These are phyloP conservation scores for Boletus reticuloceps DNA, from an alignment of 768 basidiomycete genomes.

Conservation along the genomic window DNA sequence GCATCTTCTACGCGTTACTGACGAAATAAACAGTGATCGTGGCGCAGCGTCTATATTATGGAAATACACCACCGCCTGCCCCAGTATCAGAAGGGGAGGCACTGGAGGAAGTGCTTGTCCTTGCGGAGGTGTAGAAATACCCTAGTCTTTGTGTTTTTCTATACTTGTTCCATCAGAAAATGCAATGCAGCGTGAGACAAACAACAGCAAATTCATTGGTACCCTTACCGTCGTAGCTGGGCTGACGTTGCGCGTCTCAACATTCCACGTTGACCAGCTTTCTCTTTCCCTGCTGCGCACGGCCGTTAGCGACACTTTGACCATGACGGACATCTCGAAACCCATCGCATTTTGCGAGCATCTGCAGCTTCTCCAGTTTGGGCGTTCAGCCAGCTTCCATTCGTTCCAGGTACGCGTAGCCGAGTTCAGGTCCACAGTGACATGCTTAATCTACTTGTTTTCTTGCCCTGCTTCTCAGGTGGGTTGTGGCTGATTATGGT, in stretches of 20 bases:
- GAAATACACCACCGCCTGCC: constrained; percentile 59
- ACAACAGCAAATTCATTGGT: constrained; percentile 29
- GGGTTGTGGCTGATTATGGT: constrained; percentile 4
- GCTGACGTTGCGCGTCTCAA: constrained; percentile 15
- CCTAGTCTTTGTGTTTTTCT: background rate
- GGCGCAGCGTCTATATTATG: constrained; percentile 71
- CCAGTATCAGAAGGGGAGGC: constrained; percentile 53
- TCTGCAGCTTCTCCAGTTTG: constrained; percentile 89
- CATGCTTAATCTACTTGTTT: constrained; percentile 16
- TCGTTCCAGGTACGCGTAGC: constrained; percentile 81
- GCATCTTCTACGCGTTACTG: constrained; percentile 6
- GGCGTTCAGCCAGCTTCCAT: constrained; percentile 97
- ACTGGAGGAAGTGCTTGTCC: constrained; percentile 69
- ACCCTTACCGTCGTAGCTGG: constrained; percentile 13
- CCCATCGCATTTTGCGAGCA: constrained; percentile 90
- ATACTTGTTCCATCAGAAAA: background rate
- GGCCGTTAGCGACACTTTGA: constrained; percentile 19
- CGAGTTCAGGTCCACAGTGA: constrained; percentile 18
- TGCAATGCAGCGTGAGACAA: constrained; percentile 25
- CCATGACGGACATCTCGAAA: constrained; percentile 43
- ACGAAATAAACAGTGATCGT: constrained; percentile 57
- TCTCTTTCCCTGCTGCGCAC: constrained; percentile 12
- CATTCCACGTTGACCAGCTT: constrained; percentile 21
- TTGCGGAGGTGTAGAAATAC: constrained; percentile 52
- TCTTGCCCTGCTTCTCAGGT: constrained; percentile 15